Evolutionary conservation across 768 basidiomycete genomes (phyloP).

Genomic region (Boletus coccyginus): DNA sequence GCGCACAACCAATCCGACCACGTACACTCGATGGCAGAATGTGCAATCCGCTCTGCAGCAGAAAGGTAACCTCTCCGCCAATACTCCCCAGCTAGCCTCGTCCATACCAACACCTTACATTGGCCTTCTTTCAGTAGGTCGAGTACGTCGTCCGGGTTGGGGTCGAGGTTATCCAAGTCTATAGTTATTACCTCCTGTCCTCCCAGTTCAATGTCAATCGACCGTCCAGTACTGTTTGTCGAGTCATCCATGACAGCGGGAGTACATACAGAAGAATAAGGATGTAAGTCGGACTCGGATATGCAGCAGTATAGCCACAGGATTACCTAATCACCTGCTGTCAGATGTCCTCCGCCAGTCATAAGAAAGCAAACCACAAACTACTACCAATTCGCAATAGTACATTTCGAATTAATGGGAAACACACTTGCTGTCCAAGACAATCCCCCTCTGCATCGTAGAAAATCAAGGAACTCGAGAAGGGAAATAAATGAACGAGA

Average conservation of each 20-base stretch:
- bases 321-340: too few species aligned
- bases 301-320: too few species aligned
- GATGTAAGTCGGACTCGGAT: too few species aligned
- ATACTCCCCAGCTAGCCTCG: constrained; percentile 83
- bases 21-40: constrained; percentile 64
- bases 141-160: constrained; percentile 70
- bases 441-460: too few species aligned
- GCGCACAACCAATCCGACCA: not conserved
- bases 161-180: constrained; percentile 84
- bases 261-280: not conserved
- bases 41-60: constrained; percentile 74
- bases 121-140: constrained; percentile 71
- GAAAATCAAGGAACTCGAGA: too few species aligned
- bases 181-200: constrained; percentile 87
- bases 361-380: too few species aligned
- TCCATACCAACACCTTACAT: constrained; percentile 75
- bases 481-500: too few species aligned
- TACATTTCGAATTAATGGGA: too few species aligned
- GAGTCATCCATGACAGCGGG: constrained; percentile 18
- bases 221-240: constrained; percentile 20
- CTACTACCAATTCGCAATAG: too few species aligned
- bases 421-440: too few species aligned
- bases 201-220: constrained; percentile 76
- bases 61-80: constrained; percentile 75
- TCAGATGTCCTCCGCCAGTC: too few species aligned